Evolutionary conservation across 169 alveolate species (phyloP).

Genomic region (Ichthyophthirius multifiliis): DNA sequence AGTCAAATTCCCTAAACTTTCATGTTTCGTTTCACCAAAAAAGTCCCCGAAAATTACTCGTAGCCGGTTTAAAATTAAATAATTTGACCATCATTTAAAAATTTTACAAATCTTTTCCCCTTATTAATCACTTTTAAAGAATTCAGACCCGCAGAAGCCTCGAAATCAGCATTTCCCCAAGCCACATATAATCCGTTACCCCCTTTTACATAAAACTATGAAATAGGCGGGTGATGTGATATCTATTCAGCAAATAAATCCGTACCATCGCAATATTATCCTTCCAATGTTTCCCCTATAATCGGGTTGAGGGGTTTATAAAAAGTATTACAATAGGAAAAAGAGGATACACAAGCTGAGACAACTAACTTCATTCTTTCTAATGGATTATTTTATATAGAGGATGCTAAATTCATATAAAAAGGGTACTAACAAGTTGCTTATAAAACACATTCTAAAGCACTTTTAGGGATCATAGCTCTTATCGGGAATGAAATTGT

Average conservation of each 20-base stretch:
- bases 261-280: slow-evolving; percentile 64
- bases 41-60: slow-evolving; percentile 65
- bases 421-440: slow-evolving; percentile 34
- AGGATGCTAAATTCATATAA: slow-evolving; percentile 55
- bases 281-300: slow-evolving; percentile 72
- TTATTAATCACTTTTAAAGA: slow-evolving; percentile 58
- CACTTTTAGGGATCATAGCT: slow-evolving; percentile 53
- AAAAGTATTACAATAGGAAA: slow-evolving; percentile 16
- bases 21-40: slow-evolving; percentile 66
- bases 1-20: slow-evolving; percentile 45
- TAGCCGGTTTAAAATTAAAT: slow-evolving; percentile 45
- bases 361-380: slow-evolving; percentile 64
- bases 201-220: slow-evolving; percentile 59
- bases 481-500: slow-evolving; percentile 62
- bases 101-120: slow-evolving; percentile 62
- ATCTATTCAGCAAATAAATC: slow-evolving; percentile 66
- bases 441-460: slow-evolving; percentile 31
- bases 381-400: slow-evolving; percentile 31
- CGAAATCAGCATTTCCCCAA: slow-evolving; percentile 61
- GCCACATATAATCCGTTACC: slow-evolving; percentile 49
- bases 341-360: slow-evolving; percentile 36
- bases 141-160: slow-evolving; percentile 55
- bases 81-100: slow-evolving; percentile 52
- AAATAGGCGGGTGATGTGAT: slow-evolving; percentile 81
- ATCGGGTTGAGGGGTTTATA: slow-evolving; percentile 70